Evolutionary conservation across 768 basidiomycete species (phyloP), one percentile per base, ranked within the genome.

Genomic region (Roridomyces roridus): DNA sequence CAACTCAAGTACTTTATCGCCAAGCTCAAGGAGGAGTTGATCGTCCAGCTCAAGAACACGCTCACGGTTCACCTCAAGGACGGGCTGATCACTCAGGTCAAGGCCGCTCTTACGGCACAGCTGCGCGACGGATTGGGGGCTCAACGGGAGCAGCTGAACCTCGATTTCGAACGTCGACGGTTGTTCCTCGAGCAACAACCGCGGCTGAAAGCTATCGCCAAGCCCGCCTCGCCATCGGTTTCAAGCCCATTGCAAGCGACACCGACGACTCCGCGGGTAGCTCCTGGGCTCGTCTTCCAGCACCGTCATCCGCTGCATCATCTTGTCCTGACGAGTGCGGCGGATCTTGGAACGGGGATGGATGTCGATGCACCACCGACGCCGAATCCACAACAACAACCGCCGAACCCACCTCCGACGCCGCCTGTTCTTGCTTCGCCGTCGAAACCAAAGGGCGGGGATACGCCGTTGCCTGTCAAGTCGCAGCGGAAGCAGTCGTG

Each of bases 1-100:
- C 61, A 63, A 31, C 49, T 63, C 8, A 63, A 63, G 53, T 63
- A 55, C 40, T 63, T 63, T 50, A 45, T 63, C 34, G 56, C 56
- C 40, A 63, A 63, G 57, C 57, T 63, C 31, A 63, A 63, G 45
- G 61, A 55, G 52, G 61, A 63, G 39, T 43, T 63, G 52, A 55
- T 63, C 21, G 20, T 24, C 2, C 61, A 63, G 53, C 41, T 63
- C 29, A 63, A 63, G 37, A 52, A 58, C 35, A 51, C 61, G 49
- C 44, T 63, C 31, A 63, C 61, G 49, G 61, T 63, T 21, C 56
- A 63, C 37, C 43, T 63, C 40, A 54, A 63, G 48, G 61, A 63
- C 42, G 61, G 61, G 48, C 20, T 63, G n/a, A 55, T 63, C 25
- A 59, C 52, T 21, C 57, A 63, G 49, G 57, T 63, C 1, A 63